Conservation (phyloP, 306 rosid species). For the peach (Prunus persica) region DNA sequence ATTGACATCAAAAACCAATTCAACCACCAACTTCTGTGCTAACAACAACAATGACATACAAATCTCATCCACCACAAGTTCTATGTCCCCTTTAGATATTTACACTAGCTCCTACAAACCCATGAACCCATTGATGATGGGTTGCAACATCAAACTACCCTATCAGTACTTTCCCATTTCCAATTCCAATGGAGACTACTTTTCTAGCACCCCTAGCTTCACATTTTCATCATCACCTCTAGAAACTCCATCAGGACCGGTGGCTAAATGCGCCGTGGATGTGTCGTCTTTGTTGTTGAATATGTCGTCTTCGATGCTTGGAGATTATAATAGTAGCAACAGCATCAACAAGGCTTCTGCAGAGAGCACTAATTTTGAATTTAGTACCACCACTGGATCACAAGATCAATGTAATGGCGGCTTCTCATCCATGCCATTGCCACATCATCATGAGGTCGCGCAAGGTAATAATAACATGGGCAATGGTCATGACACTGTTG, state of each 20-base stretch:
- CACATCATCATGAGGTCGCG: slow-evolving; percentile 22
- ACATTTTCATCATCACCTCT: slow-evolving; percentile 34
- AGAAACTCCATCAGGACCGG: slow-evolving; percentile 21
- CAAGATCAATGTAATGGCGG: slow-evolving; percentile 29
- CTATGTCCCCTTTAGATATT: slow-evolving; percentile 36
- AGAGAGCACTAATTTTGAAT: slow-evolving; percentile 10
- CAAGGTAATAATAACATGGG: slow-evolving; percentile 13
- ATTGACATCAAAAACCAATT: slow-evolving; percentile 36
- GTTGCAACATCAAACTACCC: slow-evolving; percentile 20
- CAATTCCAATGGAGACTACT: slow-evolving; percentile 37
- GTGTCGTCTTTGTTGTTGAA: slow-evolving; percentile 62
- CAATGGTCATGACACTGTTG: slow-evolving; percentile 8
- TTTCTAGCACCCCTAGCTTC: slow-evolving; percentile 20
- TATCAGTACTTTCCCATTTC: slow-evolving; percentile 36
- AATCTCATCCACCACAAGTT: slow-evolving; percentile 20
- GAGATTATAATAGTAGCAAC: slow-evolving; percentile 27
- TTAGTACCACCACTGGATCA: neutral
- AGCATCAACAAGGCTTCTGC: neutral
- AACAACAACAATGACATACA: slow-evolving; percentile 31
- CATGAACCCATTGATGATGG: slow-evolving; percentile 2
- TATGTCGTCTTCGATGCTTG: slow-evolving; percentile 74
- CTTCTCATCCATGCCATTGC: slow-evolving; percentile 27
- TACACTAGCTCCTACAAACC: slow-evolving; percentile 35
- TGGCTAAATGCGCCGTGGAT: slow-evolving; percentile 36
- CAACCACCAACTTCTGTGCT: slow-evolving; percentile 33